A percentile compares a stretch with the other conserved stretches of the same genome.
Evolutionary conservation across 2,329 filamentous ascomycete species (phyloP).

Genomic region (Lecanoromycetidae sp.): DNA sequence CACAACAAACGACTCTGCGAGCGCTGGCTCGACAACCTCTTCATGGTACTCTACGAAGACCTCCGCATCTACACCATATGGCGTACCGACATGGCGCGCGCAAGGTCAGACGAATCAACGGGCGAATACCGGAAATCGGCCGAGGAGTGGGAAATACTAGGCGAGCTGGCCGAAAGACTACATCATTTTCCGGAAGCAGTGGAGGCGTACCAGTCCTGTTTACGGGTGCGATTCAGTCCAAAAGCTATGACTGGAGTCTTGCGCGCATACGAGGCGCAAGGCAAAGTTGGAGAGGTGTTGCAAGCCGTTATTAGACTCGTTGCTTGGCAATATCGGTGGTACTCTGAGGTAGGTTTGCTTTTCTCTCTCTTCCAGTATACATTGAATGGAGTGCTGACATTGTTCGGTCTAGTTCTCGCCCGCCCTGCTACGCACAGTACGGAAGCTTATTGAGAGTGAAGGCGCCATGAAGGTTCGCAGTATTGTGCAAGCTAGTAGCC

Average conservation of each 20-base stretch:
- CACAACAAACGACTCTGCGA: constrained; percentile 96
- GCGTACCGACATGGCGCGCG: constrained; percentile 94
- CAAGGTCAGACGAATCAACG: constrained; percentile 55
- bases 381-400: constrained; percentile 16
- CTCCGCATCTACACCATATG: constrained; percentile 97
- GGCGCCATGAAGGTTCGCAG: constrained; percentile 94
- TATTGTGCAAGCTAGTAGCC: constrained; percentile 89
- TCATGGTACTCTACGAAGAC: constrained; percentile 98
- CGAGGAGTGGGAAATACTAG: constrained; percentile 96
- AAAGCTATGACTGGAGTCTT: constrained; percentile 82
- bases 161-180: constrained; percentile 78
- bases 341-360: constrained; percentile 60
- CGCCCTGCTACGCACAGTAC: constrained; percentile 72
- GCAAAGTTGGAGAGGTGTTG: constrained; percentile 69
- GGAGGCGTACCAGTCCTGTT: constrained; percentile 82
- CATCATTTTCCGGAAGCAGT: constrained; percentile 86
- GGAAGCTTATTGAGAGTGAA: constrained; percentile 91
- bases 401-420: constrained; percentile 62
- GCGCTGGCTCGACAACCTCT: constrained; percentile 93
- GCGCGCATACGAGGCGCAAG: constrained; percentile 62
- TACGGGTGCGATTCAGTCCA: constrained; percentile 80
- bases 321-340: constrained; percentile 98
- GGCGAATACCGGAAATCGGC: constrained; percentile 94
- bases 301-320: constrained; percentile 81
- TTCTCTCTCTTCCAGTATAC: background rate